phyloP scores from a whole-genome alignment of 1,284 basidiomycete genomes.

The Trametes versicolor region DNA sequence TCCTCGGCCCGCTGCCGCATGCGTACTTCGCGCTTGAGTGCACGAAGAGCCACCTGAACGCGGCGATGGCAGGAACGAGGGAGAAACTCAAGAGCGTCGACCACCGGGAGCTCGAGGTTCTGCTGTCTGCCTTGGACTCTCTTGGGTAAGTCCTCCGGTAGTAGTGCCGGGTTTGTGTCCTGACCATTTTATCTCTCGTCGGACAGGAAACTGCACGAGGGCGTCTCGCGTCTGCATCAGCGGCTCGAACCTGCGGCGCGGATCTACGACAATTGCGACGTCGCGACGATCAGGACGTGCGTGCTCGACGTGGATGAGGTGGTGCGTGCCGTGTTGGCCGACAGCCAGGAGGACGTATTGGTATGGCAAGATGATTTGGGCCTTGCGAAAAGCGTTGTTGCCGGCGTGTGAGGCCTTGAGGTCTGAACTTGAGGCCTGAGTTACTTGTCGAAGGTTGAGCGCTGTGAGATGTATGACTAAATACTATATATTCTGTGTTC shows the following conservation, averaged over 20 bases:
- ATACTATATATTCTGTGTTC: too few relatives aligned
- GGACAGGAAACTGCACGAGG: slow-evolving; percentile 12
- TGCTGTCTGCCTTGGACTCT: slow-evolving; percentile 38
- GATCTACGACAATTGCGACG: slow-evolving; percentile 1
- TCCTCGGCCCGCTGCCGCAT: slow-evolving; percentile 59
- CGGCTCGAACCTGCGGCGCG: slow-evolving; percentile 1
- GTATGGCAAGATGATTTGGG: slow-evolving; percentile 14
- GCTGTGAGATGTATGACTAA: too few relatives aligned
- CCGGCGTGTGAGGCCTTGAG: not conserved
- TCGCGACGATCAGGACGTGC: slow-evolving; percentile 3
- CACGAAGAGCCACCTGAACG: slow-evolving; percentile 38
- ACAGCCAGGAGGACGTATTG: not conserved
- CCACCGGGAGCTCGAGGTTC: slow-evolving; percentile 46
- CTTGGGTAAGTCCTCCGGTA: slow-evolving; percentile 19
- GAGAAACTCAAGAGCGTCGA: slow-evolving; percentile 42
- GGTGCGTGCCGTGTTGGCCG: not conserved
- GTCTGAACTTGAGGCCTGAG: too few relatives aligned
- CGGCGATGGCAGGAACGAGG: slow-evolving; percentile 48
- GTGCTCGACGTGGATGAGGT: not conserved
- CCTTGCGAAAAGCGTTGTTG: not conserved
- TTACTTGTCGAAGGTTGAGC: too few relatives aligned
- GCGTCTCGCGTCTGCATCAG: slow-evolving; percentile 14
- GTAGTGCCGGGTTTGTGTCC: not conserved
- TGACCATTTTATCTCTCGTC: not conserved
- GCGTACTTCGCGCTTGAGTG: slow-evolving; percentile 56